Evolutionary conservation across 139 green algal genomes (phyloP), one percentile per base, ranked within the genome.

Genomic region (Chlamydomonas applanata): DNA sequence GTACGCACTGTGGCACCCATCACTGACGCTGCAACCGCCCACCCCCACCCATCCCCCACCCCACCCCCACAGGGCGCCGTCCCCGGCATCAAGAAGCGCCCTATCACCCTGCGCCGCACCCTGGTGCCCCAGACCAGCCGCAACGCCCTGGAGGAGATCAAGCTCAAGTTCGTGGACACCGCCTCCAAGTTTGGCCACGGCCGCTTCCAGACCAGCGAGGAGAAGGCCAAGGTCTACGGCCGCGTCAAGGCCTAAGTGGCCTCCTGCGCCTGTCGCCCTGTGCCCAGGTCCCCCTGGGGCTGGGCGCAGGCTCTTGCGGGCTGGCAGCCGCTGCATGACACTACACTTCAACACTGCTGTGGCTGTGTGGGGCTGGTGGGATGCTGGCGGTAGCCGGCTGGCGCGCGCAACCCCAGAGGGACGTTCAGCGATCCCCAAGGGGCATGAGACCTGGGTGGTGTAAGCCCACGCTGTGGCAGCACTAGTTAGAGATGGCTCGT

Each of bases 101-200:
- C 92, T 35, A 95, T 99, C 87, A 99, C 96, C 2, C 90, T 99
- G 78, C 89, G 96, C 75, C 87, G 91, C 79, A 92, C 88, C 30
- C 83, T 99, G 78, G 89, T 98, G 84, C 79, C 88, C 67, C 97
- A 98, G 90, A 97, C 92, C 73, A 91, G 71, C 66, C 91, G 93
- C 79, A 93, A 69, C 40, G 96, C 96, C 1, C 79, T 96, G 81
- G 96, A 99, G 91, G 89, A 97, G 83, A 90, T 98, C 86, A 94
- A 93, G 86, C 85, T 95, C 83, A 94, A 93, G 86, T 99, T 99
- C 85, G 97, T 99, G 84, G 96, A 99, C 89, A 99, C 96, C 11
- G 81, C 91, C 60, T 97, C 89, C 77, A 99, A 99, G 92, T 98
- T 99, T 74, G 96, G 96, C 71, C 94, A 99, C 75, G 96, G 96